Conservation (phyloP, 2,329 filamentous ascomycete species). For the Thielaviopsis ethacetica region DNA sequence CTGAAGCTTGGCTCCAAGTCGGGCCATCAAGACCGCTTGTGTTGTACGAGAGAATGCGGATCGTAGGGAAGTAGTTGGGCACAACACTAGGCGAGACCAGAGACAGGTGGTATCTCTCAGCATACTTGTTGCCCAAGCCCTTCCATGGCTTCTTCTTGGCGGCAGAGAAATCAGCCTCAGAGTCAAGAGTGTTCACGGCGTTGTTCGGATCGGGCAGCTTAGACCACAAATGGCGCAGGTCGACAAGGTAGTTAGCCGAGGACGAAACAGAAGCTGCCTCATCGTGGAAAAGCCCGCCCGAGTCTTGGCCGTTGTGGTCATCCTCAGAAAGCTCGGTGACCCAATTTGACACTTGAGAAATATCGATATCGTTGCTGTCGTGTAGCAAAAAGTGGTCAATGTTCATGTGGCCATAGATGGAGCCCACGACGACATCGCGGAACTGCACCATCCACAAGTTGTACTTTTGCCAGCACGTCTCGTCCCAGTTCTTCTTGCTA, state of each 20-base stretch:
- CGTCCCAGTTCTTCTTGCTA: slow-evolving; percentile 81
- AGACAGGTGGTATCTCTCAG: slow-evolving; percentile 69
- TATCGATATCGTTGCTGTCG: slow-evolving; percentile 61
- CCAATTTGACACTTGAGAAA: slow-evolving; percentile 18
- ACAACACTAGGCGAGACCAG: slow-evolving; percentile 76
- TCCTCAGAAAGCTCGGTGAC: slow-evolving; percentile 58
- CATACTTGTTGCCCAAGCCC: slow-evolving; percentile 61
- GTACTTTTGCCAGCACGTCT: slow-evolving; percentile 97
- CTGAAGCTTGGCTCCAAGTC: slow-evolving; percentile 15
- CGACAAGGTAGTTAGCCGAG: slow-evolving; percentile 61
- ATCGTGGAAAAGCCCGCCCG: slow-evolving; percentile 17
- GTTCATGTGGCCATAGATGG: slow-evolving; percentile 92
- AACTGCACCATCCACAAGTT: slow-evolving; percentile 80
- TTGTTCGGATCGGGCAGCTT: slow-evolving; percentile 43
- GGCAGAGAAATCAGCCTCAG: slow-evolving; percentile 12
- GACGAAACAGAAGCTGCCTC: slow-evolving; percentile 14
- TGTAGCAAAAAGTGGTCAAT: slow-evolving; percentile 93
- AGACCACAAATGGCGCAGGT: slow-evolving; percentile 64
- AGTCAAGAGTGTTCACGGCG: slow-evolving; percentile 13
- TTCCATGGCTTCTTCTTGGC: slow-evolving; percentile 36
- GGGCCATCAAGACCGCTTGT: slow-evolving; percentile 58
- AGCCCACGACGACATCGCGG: slow-evolving; percentile 69
- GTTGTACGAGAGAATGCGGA: slow-evolving; percentile 92
- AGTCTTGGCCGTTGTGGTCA: slow-evolving; percentile 24
- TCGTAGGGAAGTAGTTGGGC: slow-evolving; percentile 78